Conservation (phyloP, 2,329 filamentous ascomycete species). For the Anisogramma anomala region DNA sequence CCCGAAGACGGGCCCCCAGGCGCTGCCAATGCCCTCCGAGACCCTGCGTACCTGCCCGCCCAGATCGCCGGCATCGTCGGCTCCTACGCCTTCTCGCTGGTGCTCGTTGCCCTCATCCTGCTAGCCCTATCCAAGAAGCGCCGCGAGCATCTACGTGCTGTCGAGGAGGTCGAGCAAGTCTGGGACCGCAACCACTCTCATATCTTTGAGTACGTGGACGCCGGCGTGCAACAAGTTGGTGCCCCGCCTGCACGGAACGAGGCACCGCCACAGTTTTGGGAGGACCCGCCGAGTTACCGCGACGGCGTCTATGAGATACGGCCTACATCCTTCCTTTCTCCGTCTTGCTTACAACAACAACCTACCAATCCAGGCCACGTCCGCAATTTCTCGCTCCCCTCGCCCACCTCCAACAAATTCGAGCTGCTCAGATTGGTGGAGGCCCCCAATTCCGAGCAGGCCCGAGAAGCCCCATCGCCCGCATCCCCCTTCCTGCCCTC, state of each 20-base stretch:
- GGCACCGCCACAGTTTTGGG: neutral
- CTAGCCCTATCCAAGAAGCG: conserved; percentile 47
- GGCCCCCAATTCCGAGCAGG: conserved; percentile 17
- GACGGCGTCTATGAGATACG: conserved; percentile 7
- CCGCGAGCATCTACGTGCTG: conserved; percentile 39
- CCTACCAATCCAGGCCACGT: too few relatives aligned
- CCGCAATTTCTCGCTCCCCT: conserved; percentile 42
- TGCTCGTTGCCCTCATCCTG: conserved; percentile 58
- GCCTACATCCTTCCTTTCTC: conserved; percentile 21
- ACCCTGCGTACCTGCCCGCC: conserved; percentile 58
- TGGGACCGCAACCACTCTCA: conserved; percentile 13
- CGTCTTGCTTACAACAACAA: too few relatives aligned
- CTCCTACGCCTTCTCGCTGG: conserved; percentile 67
- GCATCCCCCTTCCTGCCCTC: conserved; percentile 33
- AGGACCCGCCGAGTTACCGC: neutral
- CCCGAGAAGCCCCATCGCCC: neutral
- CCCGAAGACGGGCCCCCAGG: conserved; percentile 49
- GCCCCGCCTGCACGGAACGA: too few relatives aligned
- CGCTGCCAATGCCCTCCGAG: conserved; percentile 45
- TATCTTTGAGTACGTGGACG: neutral
- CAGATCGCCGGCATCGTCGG: conserved; percentile 77
- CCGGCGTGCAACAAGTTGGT: too few relatives aligned
- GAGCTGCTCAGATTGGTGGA: conserved; percentile 13
- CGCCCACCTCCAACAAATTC: conserved; percentile 28
- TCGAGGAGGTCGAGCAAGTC: conserved; percentile 35